A percentile compares a stretch with the other conserved stretches of the same genome.
These are phyloP conservation scores for Microcyclosporella mali DNA, from an alignment of 2,329 filamentous ascomycete genomes.

Conservation along the genomic window DNA sequence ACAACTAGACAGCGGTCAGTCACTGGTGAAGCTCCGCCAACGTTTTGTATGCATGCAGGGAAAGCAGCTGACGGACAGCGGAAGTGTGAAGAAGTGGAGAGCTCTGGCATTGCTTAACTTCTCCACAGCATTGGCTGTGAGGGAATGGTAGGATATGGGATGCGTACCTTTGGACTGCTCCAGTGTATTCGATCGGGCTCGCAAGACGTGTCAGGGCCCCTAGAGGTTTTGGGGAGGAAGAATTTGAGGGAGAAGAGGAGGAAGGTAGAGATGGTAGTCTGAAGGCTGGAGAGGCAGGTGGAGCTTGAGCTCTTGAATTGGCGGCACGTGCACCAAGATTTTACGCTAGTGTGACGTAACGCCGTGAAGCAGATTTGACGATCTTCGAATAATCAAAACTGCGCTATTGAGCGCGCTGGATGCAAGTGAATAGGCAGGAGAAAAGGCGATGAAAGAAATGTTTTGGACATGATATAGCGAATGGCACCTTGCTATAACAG, in stretches of 20 bases:
- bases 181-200: background rate
- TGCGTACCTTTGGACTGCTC: background rate
- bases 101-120: background rate
- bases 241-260: background rate
- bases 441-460: background rate
- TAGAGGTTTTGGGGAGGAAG: background rate
- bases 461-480: background rate
- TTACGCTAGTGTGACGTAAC: background rate
- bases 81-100: background rate
- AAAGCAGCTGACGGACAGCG: background rate
- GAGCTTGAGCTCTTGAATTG: background rate
- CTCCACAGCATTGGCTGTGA: background rate
- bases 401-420: background rate
- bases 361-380: background rate
- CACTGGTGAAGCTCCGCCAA: background rate
- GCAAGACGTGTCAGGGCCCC: background rate
- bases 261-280: background rate
- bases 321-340: background rate
- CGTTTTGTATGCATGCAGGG: background rate
- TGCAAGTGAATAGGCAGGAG: background rate
- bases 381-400: background rate
- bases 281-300: background rate
- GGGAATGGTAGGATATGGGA: background rate
- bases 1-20: background rate
- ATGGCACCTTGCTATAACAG: background rate